A percentile compares a stretch with the other conserved stretches of the same genome.
phyloP scores from a whole-genome alignment of 78 protist species.

The Planoprotostelium fungivorum region DNA sequence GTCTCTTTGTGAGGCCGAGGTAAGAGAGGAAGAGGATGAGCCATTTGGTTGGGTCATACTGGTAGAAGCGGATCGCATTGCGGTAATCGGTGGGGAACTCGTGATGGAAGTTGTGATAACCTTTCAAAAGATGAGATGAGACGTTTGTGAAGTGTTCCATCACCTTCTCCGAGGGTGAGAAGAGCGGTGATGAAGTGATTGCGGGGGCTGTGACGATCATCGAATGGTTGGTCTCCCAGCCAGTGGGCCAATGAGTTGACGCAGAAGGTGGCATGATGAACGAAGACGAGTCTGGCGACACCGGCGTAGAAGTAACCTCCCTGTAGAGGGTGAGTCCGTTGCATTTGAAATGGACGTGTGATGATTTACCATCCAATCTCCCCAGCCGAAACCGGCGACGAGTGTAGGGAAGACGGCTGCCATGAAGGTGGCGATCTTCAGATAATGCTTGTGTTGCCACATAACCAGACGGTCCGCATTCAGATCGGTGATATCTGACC shows the following conservation, averaged over 20 bases:
- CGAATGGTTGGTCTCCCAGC: constrained; percentile 60
- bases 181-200: constrained; percentile 69
- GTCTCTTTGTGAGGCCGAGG: constrained; percentile 56
- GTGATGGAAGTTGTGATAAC: constrained; percentile 91
- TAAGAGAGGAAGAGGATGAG: constrained; percentile 15
- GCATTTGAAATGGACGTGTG: background rate
- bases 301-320: constrained; percentile 76
- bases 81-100: constrained; percentile 82
- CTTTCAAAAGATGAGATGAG: background rate
- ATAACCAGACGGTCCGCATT: constrained; percentile 33
- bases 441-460: constrained; percentile 74
- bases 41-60: constrained; percentile 86
- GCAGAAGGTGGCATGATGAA: constrained; percentile 81
- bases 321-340: background rate
- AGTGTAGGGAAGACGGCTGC: constrained; percentile 59
- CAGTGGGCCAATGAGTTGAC: constrained; percentile 82
- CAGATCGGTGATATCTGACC: constrained; percentile 56
- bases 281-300: constrained; percentile 32
- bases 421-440: constrained; percentile 29
- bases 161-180: constrained; percentile 81
- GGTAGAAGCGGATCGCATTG: constrained; percentile 66
- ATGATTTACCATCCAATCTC: constrained; percentile 41
- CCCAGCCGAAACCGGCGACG: constrained; percentile 63
- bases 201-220: constrained; percentile 41
- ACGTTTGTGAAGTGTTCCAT: no score